phyloP scores from a whole-genome alignment of 805 yeast species.

The Starmerella asiatica region DNA sequence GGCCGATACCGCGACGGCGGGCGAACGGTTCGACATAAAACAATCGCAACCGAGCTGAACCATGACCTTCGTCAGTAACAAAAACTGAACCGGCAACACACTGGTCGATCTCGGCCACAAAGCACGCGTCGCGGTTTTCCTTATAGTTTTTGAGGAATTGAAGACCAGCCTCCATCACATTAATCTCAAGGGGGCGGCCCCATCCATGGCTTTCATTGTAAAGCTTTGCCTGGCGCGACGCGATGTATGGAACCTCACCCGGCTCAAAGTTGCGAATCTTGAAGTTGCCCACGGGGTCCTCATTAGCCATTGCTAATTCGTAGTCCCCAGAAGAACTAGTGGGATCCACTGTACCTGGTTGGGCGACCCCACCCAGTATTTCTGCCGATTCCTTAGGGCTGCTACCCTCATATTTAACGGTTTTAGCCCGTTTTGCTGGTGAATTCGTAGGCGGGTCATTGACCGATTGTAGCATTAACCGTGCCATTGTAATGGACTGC shows the following conservation, averaged over 20 bases:
- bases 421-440: neutral
- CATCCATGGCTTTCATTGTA: conserved; percentile 1
- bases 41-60: neutral
- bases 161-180: neutral
- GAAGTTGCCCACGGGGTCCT: neutral
- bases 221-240: conserved; percentile 4
- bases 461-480: neutral
- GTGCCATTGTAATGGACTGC: neutral
- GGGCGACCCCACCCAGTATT: too few relatives aligned
- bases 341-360: too few relatives aligned
- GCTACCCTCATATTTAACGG: too few relatives aligned
- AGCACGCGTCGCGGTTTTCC: conserved; percentile 2
- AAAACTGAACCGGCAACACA: conserved; percentile 3
- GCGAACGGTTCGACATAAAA: conserved; percentile 6
- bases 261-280: neutral
- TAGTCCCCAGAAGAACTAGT: too few relatives aligned
- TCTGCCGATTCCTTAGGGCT: too few relatives aligned
- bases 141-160: neutral
- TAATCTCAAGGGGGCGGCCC: neutral
- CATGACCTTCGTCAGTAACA: conserved; percentile 1
- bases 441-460: neutral
- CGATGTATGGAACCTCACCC: conserved; percentile 1
- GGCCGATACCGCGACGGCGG: conserved; percentile 4
- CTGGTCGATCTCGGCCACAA: conserved; percentile 4
- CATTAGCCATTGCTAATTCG: too few relatives aligned